A percentile compares a stretch with the other conserved stretches of the same genome.
Conservation (phyloP, 306 rosid genomes). For the Acacia crassicarpa region DNA sequence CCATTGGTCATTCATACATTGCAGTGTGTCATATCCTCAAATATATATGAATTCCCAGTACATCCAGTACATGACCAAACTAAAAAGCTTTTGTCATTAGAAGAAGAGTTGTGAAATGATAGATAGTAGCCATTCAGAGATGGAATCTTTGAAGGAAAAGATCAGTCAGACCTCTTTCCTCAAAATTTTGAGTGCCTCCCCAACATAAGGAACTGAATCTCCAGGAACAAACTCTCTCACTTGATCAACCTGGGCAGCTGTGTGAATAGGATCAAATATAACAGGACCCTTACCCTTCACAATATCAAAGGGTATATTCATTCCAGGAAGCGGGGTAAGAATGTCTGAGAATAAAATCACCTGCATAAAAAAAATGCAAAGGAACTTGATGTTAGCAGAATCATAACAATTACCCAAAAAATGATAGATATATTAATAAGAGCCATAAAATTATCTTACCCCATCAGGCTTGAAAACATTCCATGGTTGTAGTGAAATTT, state of each 20-base stretch:
- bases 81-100: conserved; percentile 7
- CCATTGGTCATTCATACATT: not conserved
- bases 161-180: conserved; percentile 70
- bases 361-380: conserved; percentile 41
- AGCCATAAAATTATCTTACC: conserved; percentile 48
- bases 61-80: conserved; percentile 5
- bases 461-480: conserved; percentile 96
- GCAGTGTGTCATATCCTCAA: not conserved
- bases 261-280: conserved; percentile 66
- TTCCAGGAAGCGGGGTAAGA: conserved; percentile 96
- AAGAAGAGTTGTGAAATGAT: conserved; percentile 3
- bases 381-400: not conserved
- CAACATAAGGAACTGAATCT: conserved; percentile 94
- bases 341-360: conserved; percentile 96
- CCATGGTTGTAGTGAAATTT: conserved; percentile 95
- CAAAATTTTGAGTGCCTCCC: conserved; percentile 82
- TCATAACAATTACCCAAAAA: not conserved
- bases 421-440: not conserved
- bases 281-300: conserved; percentile 97
- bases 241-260: conserved; percentile 68
- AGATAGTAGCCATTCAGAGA: conserved; percentile 5
- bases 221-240: conserved; percentile 92
- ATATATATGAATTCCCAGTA: not conserved
- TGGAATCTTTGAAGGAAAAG: conserved; percentile 24
- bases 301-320: conserved; percentile 97